Evolutionary conservation across 2,329 filamentous ascomycete genomes (phyloP), one percentile per base, ranked within the genome.

Genomic region (Fusarium proliferatum): DNA sequence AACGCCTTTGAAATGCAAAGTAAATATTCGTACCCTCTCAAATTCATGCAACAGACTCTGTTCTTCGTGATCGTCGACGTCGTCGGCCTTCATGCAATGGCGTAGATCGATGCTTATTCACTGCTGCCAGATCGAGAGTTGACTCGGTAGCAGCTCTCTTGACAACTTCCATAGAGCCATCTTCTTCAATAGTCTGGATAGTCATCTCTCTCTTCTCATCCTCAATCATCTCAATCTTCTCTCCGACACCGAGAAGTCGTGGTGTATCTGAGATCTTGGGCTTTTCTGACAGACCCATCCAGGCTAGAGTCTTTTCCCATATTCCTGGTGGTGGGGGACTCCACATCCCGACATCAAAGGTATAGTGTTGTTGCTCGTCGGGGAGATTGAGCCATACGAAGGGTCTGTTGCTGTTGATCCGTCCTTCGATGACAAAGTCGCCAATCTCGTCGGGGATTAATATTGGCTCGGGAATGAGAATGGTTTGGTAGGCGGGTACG

Each of bases 331-430:
- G 73, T 0, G 81, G 81, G 5, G 80, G 81, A 21, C 73, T 64
- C 76, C 79, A 82, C 45, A 80, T 78, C 9, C 81, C 81, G 43
- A 82, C 78, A 15, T 80, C 80, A 34, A 77, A 73, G 17, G 79
- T 74, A 36, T 80, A 81, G 23, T 76, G 77, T 1, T 75, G 69
- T 59, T 82, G 81, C 1, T 82, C 79, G n/a, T 79, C 73, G 2
- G 80, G 83, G 9, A 84, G 67, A 38, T 83, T 83, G 2, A 84
- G 69, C 81, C 81, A 83, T 28, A 84, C 82, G 30, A 83, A 81
- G 38, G 80, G 76, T 65, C 76, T 79, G 53, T 80, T 82, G 71
- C 80, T 84, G 72, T 84, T 80, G 70, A 84, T 82, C 15, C 81
- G 79, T 7, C 82, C 82, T 49, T 84, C 80, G 34, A 84, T 81